Conservation (phyloP, 768 basidiomycete species). For the Podaxis carcinomalis region DNA sequence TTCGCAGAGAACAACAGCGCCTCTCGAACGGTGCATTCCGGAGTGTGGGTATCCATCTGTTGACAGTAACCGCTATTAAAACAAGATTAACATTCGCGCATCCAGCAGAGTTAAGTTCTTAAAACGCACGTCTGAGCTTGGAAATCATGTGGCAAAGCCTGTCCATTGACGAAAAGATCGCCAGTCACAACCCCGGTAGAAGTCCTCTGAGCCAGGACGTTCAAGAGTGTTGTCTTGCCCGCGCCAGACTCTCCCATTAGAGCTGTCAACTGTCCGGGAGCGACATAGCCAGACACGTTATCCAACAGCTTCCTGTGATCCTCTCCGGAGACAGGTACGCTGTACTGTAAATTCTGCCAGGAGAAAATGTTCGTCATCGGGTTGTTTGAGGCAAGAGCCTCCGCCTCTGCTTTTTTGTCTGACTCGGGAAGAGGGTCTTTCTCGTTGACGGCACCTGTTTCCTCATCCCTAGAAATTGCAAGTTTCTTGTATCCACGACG, state of each 20-base stretch:
- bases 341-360: constrained; percentile 72
- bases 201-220: constrained; percentile 50
- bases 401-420: constrained; percentile 20
- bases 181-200: constrained; percentile 46
- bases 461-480: constrained; percentile 15
- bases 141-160: constrained; percentile 50
- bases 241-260: constrained; percentile 63
- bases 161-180: constrained; percentile 53
- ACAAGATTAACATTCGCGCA: background rate
- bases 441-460: constrained; percentile 16
- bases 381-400: constrained; percentile 21
- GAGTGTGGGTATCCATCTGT: constrained; percentile 79
- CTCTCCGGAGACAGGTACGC: constrained; percentile 51
- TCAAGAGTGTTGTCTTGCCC: constrained; percentile 56
- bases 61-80: constrained; percentile 64
- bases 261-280: constrained; percentile 77
- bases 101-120: background rate
- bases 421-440: constrained; percentile 20
- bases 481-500: constrained; percentile 46
- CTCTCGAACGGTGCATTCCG: constrained; percentile 77
- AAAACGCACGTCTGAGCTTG: constrained; percentile 49
- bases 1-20: constrained; percentile 79
- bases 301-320: constrained; percentile 49
- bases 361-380: constrained; percentile 64
- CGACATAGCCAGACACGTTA: constrained; percentile 76